Conservation (phyloP, 2,329 filamentous ascomycete genomes). For the Fusarium albosuccineum region DNA sequence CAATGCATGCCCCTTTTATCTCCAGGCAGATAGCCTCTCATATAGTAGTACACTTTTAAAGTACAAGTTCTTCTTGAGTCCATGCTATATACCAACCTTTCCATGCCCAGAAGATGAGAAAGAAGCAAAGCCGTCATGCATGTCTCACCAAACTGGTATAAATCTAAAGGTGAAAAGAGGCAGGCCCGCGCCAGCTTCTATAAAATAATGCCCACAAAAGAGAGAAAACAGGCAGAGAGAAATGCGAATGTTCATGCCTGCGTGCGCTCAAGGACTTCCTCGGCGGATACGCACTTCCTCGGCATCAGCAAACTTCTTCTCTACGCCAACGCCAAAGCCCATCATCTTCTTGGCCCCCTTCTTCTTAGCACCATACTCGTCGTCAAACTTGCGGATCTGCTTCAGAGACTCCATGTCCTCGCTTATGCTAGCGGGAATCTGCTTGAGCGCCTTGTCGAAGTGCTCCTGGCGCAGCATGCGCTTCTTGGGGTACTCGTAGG, state of each 20-base stretch:
- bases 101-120: slow-evolving; percentile 1
- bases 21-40: slow-evolving; percentile 9
- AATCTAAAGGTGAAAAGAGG: slow-evolving; percentile 33
- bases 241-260: slow-evolving; percentile 3
- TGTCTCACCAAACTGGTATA: slow-evolving; percentile 13
- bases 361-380: slow-evolving; percentile 89
- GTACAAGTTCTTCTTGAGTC: slow-evolving; percentile 24
- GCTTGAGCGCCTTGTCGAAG: slow-evolving; percentile 86
- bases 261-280: slow-evolving; percentile 26
- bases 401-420: slow-evolving; percentile 92
- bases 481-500: slow-evolving; percentile 72
- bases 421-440: slow-evolving; percentile 92
- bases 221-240: neutral
- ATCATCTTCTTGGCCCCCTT: slow-evolving; percentile 71
- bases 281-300: slow-evolving; percentile 61
- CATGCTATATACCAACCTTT: slow-evolving; percentile 8
- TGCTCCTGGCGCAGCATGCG: slow-evolving; percentile 72
- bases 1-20: neutral
- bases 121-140: slow-evolving; percentile 6
- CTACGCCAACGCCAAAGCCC: slow-evolving; percentile 68
- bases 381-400: slow-evolving; percentile 94
- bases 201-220: slow-evolving; percentile 7
- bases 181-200: slow-evolving; percentile 17
- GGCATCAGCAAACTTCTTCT: slow-evolving; percentile 52
- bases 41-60: slow-evolving; percentile 40